Conservation (phyloP, 768 basidiomycete species). For the Leccinum broughii region DNA sequence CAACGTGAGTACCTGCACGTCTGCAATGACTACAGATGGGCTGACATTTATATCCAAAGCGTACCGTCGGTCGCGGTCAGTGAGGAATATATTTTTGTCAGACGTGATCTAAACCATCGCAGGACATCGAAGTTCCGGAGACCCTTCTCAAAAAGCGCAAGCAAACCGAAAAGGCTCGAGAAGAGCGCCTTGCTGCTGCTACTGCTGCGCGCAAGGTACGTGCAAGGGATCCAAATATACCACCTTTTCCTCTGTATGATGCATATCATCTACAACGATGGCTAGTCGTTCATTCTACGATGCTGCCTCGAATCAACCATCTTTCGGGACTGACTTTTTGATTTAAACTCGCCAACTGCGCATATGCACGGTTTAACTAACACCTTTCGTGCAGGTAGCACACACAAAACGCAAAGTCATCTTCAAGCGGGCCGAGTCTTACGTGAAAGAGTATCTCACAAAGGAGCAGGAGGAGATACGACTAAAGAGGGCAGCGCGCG, state of each 20-base stretch:
- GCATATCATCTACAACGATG: conserved; percentile 69
- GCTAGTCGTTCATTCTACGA: conserved; percentile 67
- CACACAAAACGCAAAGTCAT: conserved; percentile 94
- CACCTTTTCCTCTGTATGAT: conserved; percentile 54
- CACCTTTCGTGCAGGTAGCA: conserved; percentile 55
- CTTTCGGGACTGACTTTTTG: conserved; percentile 67
- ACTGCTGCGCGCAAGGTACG: conserved; percentile 87
- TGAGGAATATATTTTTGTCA: conserved; percentile 10
- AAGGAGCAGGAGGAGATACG: conserved; percentile 97
- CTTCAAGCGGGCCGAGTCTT: conserved; percentile 98
- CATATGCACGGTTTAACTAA: conserved; percentile 14
- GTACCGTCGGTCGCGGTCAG: conserved; percentile 51
- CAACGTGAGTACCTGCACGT: conserved; percentile 45
- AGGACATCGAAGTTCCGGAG: conserved; percentile 98
- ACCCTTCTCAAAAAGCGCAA: conserved; percentile 99
- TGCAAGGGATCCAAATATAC: conserved; percentile 9
- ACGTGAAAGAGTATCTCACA: conserved; percentile 93
- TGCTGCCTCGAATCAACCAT: conserved; percentile 87
- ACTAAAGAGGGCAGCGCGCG: conserved; percentile 88
- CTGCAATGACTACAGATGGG: not conserved
- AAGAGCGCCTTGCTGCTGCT: conserved; percentile 87
- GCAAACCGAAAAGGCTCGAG: conserved; percentile 94
- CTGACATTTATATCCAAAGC: conserved; percentile 24
- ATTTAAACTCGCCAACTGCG: not conserved
- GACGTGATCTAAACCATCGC: conserved; percentile 19